Evolutionary conservation across 2,329 filamentous ascomycete genomes (phyloP), one percentile per base, ranked within the genome.

Genomic region (Daldinia sp.): DNA sequence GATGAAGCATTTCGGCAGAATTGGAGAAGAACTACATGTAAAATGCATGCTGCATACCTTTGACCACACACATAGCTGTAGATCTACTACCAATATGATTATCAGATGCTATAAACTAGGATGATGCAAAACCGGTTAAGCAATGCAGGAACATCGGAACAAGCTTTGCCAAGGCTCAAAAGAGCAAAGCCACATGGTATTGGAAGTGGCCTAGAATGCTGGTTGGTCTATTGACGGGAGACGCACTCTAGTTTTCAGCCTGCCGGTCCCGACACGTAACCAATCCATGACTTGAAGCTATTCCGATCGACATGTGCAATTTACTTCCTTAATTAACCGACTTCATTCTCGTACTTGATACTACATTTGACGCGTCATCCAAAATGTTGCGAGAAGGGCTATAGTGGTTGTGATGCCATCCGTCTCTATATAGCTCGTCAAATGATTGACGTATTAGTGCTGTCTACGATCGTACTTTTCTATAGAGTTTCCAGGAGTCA

Each of bases 131-230:
- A 7, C n/a, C 53, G 50, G 65, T 41, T 53, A 58, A 60, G 57
- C 33, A 50, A 57, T 65, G 53, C 60, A 60, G 66, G 59, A 23
- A 69, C 63, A 68, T 66, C 60, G 57, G 63, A 63, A 64, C 53
- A 66, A 64, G 65, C 65, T 68, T 67, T 63, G 63, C 66, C 65
- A 71, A 71, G 65, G 28, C 65, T 60, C 30, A 56, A 68, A 63
- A 28, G 44, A 50, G 58, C n/a, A 56, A 48, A 62, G 48, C 62
- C 33, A 56, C 46, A 61, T 60, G 59, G 39, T 33, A 56, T 63
- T 39, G 42, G n/a, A 18, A 42, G 48, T 53, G 42, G 50, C 28
- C 41, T 46, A 56, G 53, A 46, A 37, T 53, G 50, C n/a, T 65
- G 59, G 58, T 60, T 68, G 50, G 55, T 51, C 46, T 48, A 60